Evolutionary conservation across 176 grass and related monocot genomes (phyloP), one percentile per base, ranked within the genome.

Genomic region (Carex scoparia): DNA sequence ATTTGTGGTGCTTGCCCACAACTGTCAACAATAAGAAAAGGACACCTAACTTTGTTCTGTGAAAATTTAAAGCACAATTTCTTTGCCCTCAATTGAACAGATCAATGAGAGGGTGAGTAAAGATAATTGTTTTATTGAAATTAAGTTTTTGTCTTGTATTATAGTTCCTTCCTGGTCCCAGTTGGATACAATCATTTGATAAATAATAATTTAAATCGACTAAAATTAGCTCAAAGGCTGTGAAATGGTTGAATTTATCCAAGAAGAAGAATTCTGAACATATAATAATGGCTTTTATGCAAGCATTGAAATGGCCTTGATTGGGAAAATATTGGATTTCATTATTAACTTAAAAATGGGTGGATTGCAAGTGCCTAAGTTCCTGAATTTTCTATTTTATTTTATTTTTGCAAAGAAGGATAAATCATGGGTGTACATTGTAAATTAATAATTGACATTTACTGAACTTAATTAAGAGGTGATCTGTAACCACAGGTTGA

Each of bases 231-330:
- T 56, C 23, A 62, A 18, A 86, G 44, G 77, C 32, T 10, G 80
- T 16, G 55, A 79, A 53, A 88, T 65, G 82, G 61, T 87, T 82
- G 68, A 32, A 79, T 58, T 72, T 46, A 3, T 71, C 40, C 16
- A 72, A 48, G 15, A 48, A 32, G 48, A 46, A 88, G 55, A 82
- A 93, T 84, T 16, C 56, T 82, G 16, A 35, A 68, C 2, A 5
- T 37, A 37, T 31, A 38, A 15, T 68, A 68, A 72, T 72, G 18
- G 69, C 18, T 72, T 72, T 1, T 4, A 19, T 23, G 2, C 40
- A 72, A 72, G 3, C 9, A 2, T 44, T 65, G 62, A 19, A 48
- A 48, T 8, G 16, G 40, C 2, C 18, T 23, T n/a, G 7, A 44
- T 16, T 84, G 84, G 35, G 77, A 12, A 82, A 48, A 12, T n/a